phyloP scores from a whole-genome alignment of 139 green algal genomes.

The Nannochloris sp. region DNA sequence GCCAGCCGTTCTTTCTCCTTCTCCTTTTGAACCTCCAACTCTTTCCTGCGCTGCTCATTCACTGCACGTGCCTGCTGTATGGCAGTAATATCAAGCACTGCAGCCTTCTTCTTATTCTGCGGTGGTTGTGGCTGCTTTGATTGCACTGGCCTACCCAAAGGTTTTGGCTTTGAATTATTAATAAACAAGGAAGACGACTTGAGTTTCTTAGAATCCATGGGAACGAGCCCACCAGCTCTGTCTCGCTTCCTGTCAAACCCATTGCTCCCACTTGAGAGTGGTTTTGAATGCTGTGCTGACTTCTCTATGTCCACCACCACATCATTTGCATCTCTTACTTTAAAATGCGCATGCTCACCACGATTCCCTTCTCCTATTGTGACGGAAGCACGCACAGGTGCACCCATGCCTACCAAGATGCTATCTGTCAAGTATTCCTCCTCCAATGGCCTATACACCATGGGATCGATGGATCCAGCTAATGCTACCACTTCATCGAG shows the following conservation, averaged over 20 bases:
- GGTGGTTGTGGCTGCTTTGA: not conserved
- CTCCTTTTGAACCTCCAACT: slow-evolving; percentile 6
- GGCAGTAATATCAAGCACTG: slow-evolving; percentile 9
- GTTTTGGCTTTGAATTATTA: not conserved
- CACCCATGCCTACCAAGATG: slow-evolving; percentile 7
- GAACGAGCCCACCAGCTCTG: not conserved
- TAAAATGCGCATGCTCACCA: not conserved
- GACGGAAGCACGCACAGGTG: not conserved
- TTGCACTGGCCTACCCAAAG: not conserved
- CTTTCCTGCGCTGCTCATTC: not conserved
- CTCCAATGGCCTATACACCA: slow-evolving; percentile 23
- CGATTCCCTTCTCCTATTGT: not conserved
- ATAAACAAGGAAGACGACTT: not conserved
- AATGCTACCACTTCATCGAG: slow-evolving; percentile 5
- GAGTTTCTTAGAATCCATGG: not conserved
- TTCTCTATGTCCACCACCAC: not conserved
- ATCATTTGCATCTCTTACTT: not conserved
- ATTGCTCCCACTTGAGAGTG: not conserved
- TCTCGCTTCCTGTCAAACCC: not conserved
- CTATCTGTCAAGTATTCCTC: slow-evolving; percentile 23
- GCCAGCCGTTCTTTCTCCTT: not conserved
- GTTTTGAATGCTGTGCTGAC: not conserved
- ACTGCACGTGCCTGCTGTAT: not conserved
- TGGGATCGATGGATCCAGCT: slow-evolving; percentile 1
- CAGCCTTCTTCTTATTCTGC: slow-evolving; percentile 8